Percentiles rank a stretch among this genome's conserved stretches.
phyloP scores from a whole-genome alignment of 225 moss, liverwort and hornwort species.

The Marchantia polymorpha region DNA sequence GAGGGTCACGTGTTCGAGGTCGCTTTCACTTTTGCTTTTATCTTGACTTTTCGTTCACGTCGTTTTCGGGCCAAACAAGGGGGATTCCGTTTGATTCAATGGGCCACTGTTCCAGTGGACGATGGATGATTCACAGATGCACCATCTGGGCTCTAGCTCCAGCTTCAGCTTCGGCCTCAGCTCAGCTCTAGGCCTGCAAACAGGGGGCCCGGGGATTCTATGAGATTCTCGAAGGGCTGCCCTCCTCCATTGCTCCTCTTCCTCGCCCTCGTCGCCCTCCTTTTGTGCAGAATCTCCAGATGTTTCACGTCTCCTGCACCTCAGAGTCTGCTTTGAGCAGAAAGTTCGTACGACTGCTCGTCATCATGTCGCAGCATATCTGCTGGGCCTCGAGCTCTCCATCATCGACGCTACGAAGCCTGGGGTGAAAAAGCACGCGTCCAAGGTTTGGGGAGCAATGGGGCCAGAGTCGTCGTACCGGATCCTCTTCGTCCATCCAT shows the following conservation, averaged over 20 bases:
- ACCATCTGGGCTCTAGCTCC: neutral
- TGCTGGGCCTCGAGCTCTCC: too few relatives aligned
- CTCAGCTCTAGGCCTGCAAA: too few relatives aligned
- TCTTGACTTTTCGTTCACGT: neutral
- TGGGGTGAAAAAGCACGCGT: neutral
- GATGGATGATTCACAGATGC: neutral
- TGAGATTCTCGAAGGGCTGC: neutral
- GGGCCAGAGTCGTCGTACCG: neutral
- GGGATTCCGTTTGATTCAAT: neutral
- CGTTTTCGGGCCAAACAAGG: neutral
- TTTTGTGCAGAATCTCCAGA: neutral
- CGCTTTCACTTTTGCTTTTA: neutral
- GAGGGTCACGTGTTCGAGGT: neutral
- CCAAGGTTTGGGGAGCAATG: conserved; percentile 1
- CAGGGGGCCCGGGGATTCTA: neutral
- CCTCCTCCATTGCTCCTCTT: too few relatives aligned
- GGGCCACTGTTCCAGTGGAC: neutral
- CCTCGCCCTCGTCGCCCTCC: neutral
- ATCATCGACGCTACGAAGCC: neutral
- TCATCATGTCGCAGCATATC: neutral
- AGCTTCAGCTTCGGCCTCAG: too few relatives aligned
- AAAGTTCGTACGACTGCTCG: neutral
- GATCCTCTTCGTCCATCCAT: neutral
- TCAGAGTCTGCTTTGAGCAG: neutral
- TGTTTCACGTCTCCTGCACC: neutral